Conservation (phyloP, 78 protist genomes). For the Emiliania huxleyi region DNA sequence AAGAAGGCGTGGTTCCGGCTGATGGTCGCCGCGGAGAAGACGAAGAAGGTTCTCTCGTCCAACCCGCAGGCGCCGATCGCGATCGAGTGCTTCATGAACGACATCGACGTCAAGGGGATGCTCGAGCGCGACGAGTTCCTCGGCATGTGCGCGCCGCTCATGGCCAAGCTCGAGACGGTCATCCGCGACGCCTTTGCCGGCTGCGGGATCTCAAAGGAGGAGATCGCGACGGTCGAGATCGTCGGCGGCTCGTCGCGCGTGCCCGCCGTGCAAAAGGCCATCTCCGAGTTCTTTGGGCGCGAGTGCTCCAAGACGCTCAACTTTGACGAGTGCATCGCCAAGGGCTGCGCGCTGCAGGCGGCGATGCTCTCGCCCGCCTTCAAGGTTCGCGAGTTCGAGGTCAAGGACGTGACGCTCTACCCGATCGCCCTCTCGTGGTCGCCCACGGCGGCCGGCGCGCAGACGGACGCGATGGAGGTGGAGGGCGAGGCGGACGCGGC, state of each 20-base stretch:
- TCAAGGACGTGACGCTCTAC: conserved; percentile 68
- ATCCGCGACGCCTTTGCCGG: background rate
- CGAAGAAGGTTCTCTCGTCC: conserved; percentile 74
- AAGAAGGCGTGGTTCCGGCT: conserved; percentile 74
- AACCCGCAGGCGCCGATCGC: conserved; percentile 43
- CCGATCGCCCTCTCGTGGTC: conserved; percentile 67
- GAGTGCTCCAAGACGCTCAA: conserved; percentile 74
- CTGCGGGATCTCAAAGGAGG: background rate
- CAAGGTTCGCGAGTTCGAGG: conserved; percentile 78
- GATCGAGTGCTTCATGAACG: conserved; percentile 87
- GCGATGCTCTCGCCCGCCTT: conserved; percentile 88
- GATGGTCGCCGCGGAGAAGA: conserved; percentile 75
- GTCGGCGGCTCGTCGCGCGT: conserved; percentile 84
- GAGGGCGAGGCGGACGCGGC: conserved; percentile 25
- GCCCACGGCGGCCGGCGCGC: conserved; percentile 17
- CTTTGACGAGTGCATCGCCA: conserved; percentile 84
- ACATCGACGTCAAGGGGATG: conserved; percentile 68
- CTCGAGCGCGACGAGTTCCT: conserved; percentile 70
- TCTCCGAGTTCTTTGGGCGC: background rate
- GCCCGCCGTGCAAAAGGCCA: conserved; percentile 50
- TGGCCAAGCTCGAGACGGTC: background rate
- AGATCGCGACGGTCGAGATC: conserved; percentile 63
- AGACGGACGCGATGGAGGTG: conserved; percentile 46
- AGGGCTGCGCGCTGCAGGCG: conserved; percentile 88
- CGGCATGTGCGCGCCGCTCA: background rate